Evolutionary conservation across 2,329 filamentous ascomycete species (phyloP).

Genomic region (Claviceps pazoutovae): DNA sequence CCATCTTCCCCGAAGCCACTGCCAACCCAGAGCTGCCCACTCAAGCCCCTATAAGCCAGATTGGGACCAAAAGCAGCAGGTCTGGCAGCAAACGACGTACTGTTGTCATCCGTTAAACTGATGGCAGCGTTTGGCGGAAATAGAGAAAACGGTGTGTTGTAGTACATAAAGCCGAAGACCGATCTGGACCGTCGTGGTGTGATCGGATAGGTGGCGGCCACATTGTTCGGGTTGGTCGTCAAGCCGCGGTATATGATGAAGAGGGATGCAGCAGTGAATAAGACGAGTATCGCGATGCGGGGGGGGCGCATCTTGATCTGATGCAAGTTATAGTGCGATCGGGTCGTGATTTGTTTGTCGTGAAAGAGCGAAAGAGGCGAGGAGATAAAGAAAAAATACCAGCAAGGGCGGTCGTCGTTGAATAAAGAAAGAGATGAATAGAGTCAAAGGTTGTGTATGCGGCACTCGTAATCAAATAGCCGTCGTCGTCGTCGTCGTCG

Average conservation of each 20-base stretch:
- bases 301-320: slow-evolving; percentile 36
- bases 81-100: slow-evolving; percentile 85
- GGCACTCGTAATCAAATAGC: not conserved
- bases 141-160: slow-evolving; percentile 66
- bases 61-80: slow-evolving; percentile 85
- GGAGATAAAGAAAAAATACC: not conserved
- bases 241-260: slow-evolving; percentile 42
- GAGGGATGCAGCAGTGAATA: slow-evolving; percentile 39
- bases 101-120: slow-evolving; percentile 93
- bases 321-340: not conserved
- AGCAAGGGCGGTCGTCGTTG: not conserved
- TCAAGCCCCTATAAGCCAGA: slow-evolving; percentile 62
- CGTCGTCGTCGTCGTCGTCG: not conserved
- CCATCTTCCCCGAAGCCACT: slow-evolving; percentile 78
- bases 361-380: not conserved
- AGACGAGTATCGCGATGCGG: slow-evolving; percentile 37
- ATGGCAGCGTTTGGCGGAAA: slow-evolving; percentile 95
- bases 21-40: slow-evolving; percentile 84
- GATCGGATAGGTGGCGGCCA: slow-evolving; percentile 12
- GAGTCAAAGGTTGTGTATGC: not conserved
- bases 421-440: no score
- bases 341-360: not conserved
- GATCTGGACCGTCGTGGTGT: slow-evolving; percentile 12
- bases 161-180: slow-evolving; percentile 44
- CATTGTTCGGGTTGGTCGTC: slow-evolving; percentile 17